phyloP scores from a whole-genome alignment of 2,329 filamentous ascomycete genomes.

The Hypoxylon sp. region DNA sequence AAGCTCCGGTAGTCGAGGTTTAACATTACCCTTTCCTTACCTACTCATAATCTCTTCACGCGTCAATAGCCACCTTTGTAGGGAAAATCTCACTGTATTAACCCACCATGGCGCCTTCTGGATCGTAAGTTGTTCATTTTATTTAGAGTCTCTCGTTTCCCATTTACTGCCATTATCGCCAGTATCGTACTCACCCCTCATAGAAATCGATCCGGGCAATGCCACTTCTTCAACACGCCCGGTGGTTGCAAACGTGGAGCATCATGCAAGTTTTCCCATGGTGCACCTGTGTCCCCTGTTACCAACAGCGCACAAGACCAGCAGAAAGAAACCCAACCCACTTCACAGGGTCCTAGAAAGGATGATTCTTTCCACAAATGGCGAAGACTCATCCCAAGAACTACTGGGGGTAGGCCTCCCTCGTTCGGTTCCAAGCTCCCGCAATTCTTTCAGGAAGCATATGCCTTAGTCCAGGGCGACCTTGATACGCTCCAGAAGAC shows the following conservation, averaged over 20 bases:
- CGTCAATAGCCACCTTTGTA: neutral
- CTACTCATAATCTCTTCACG: too few relatives aligned
- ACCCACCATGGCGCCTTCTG: neutral
- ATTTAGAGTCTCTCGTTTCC: neutral
- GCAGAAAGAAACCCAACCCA: neutral
- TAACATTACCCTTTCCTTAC: neutral
- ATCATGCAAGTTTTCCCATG: constrained; percentile 16
- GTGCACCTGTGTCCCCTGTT: neutral
- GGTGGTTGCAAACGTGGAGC: constrained; percentile 10
- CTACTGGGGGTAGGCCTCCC: neutral
- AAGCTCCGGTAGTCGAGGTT: neutral
- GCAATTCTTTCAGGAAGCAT: constrained; percentile 35
- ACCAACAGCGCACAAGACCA: neutral
- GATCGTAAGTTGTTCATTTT: constrained; percentile 3
- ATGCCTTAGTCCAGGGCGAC: constrained; percentile 31
- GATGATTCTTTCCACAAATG: constrained; percentile 18
- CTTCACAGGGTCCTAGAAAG: neutral
- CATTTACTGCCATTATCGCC: neutral
- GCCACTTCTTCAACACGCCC: constrained; percentile 1
- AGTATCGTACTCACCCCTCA: neutral
- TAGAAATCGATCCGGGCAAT: neutral
- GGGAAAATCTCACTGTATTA: neutral
- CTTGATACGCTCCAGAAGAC: constrained; percentile 27
- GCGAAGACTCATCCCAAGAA: constrained; percentile 15
- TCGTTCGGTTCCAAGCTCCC: constrained; percentile 11